These are phyloP conservation scores for Trametes elegans DNA, from an alignment of 768 basidiomycete genomes.

Conservation along the genomic window DNA sequence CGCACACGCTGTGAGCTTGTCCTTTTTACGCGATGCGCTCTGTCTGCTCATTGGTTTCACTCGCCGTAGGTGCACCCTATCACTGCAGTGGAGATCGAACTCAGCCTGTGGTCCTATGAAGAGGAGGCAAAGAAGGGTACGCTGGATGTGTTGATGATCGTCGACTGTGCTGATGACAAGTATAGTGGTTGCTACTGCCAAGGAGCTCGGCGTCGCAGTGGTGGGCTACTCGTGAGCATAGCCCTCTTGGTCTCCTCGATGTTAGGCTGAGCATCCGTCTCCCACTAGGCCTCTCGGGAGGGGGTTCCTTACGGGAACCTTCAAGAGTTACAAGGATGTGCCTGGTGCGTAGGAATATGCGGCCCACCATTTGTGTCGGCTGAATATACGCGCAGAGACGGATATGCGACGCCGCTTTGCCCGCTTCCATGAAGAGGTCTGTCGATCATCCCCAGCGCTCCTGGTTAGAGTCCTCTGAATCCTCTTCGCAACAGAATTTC, in stretches of 20 bases:
- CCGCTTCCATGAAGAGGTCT: conserved; percentile 23
- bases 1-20: conserved; percentile 35
- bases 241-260: not conserved
- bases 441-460: not conserved
- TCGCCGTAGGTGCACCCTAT: conserved; percentile 48
- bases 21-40: not conserved
- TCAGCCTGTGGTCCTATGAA: conserved; percentile 61
- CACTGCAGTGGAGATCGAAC: conserved; percentile 63
- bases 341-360: conserved; percentile 23
- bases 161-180: not conserved
- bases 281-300: conserved; percentile 49
- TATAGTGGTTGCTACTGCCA: conserved; percentile 49
- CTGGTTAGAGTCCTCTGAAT: not conserved
- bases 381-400: not conserved
- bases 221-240: conserved; percentile 52
- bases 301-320: conserved; percentile 51
- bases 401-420: conserved; percentile 18
- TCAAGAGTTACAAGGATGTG: conserved; percentile 38
- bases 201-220: conserved; percentile 57
- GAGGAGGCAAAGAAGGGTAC: conserved; percentile 45
- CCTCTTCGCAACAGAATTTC: conserved; percentile 29
- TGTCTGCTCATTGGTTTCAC: not conserved
- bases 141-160: not conserved
- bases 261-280: not conserved
- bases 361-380: not conserved